Base-by-base conservation (phyloP, 257 asterid species). In the Ilex asprella region DNA sequence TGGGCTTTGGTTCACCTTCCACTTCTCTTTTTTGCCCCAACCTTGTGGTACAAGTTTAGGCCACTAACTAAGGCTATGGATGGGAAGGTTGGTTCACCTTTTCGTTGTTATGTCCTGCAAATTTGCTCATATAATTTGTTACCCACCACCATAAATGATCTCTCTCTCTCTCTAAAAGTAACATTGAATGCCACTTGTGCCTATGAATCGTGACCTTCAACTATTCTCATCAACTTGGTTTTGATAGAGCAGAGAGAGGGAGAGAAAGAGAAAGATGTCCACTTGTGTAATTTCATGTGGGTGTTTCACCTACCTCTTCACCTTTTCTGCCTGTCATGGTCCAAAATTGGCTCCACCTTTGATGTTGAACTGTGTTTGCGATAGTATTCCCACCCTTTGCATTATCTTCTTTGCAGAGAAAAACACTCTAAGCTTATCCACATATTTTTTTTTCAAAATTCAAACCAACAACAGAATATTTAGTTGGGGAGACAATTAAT, bases 41-140 rank as follows among this genome's bases (percentile, higher is more conserved):
- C 80, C 79, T 78, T 85, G 78, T 79, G 79, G 74, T 72, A 72
- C 72, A 85, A 77, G 89, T 79, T 76, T 81, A 76, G 74, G 70
- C 77, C 60, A 31, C 67, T 59, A 60, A 29, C 32, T 73, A 51
- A 74, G 67, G 76, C 64, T 77, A 15, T 73, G 71, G 31, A 32
- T 44, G 57, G 65, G 67, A 55, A 69, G 68, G 55, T 67, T 59
- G 46, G 55, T 70, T 69, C 60, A 69, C 70, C 72, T 51, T 62
- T 57, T 60, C 71, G 75, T 74, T 56, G 61, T 56, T 68, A 39
- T 53, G 4, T 53, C 57, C 57, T 53, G 10, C 57, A 2, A 53
- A 15, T 53, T 53, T 53, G 57, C 11, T 6, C 15, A 53, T 16
- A 6, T 7, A 56, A 67, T 56, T 69, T 60, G 67, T 73, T 70